Conservation (phyloP, 2,329 filamentous ascomycete genomes). For the Ophiosphaerella narmari region DNA sequence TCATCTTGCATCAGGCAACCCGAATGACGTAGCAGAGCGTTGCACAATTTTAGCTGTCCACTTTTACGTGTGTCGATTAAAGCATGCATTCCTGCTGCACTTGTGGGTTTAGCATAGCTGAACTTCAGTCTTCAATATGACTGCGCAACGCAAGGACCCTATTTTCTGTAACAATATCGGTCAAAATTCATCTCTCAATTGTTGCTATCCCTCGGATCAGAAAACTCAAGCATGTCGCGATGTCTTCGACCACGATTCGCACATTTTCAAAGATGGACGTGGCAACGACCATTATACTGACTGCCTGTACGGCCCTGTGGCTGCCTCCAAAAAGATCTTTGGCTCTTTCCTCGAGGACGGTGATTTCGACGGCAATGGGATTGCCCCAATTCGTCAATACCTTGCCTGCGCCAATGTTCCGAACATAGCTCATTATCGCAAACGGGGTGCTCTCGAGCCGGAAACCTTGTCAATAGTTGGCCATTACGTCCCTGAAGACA, state of each 20-base stretch:
- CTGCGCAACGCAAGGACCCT: background rate
- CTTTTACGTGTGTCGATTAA: no score
- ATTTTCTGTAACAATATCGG: background rate
- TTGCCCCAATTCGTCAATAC: slow-evolving; percentile 13
- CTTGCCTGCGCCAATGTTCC: slow-evolving; percentile 20
- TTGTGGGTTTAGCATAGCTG: no score
- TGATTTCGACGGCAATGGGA: slow-evolving; percentile 9
- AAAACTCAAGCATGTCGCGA: background rate
- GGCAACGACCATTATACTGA: background rate
- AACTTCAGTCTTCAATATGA: background rate
- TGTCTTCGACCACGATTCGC: background rate
- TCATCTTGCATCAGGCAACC: no score
- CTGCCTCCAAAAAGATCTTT: slow-evolving; percentile 4
- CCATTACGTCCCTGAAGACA: slow-evolving; percentile 5
- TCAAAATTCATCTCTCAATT: background rate
- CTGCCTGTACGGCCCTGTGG: background rate
- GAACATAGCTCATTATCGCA: slow-evolving; percentile 11
- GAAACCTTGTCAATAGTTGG: slow-evolving; percentile 5
- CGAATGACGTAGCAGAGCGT: no score
- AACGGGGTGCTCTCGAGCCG: slow-evolving; percentile 2
- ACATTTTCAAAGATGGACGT: no score
- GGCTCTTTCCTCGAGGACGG: slow-evolving; percentile 4
- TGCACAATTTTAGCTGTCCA: no score
- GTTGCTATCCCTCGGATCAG: background rate
- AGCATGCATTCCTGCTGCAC: no score